phyloP scores from a whole-genome alignment of 2,329 filamentous ascomycete genomes.

The Dothiorella sarmentorum region DNA sequence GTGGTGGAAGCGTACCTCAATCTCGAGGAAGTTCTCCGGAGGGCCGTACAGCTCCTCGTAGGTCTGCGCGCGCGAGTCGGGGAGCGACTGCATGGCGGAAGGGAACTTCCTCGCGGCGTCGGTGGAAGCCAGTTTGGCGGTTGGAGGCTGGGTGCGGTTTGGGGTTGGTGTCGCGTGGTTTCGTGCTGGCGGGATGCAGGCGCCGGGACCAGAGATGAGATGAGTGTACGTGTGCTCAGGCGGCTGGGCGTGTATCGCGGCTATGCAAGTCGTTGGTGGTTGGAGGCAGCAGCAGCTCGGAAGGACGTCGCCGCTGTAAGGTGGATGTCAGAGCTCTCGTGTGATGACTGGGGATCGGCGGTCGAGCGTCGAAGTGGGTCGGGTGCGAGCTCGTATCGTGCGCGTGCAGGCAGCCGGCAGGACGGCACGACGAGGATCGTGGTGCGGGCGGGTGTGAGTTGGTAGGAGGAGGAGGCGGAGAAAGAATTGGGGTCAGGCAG shows the following conservation, averaged over 20 bases:
- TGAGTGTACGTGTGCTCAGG: background rate
- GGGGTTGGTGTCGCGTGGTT: background rate
- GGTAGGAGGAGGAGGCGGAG: background rate
- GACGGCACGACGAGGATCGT: conserved; percentile 11
- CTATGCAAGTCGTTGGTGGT: conserved; percentile 1
- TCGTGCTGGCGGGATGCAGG: background rate
- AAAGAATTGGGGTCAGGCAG: background rate
- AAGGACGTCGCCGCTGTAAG: background rate
- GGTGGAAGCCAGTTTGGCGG: conserved; percentile 10
- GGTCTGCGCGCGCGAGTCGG: conserved; percentile 77
- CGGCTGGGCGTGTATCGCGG: background rate
- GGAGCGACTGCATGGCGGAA: conserved; percentile 57
- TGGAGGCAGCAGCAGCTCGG: background rate
- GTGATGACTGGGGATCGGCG: conserved; percentile 10
- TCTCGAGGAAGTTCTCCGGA: conserved; percentile 98
- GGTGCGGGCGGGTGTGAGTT: background rate
- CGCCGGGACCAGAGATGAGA: background rate
- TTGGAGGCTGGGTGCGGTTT: background rate
- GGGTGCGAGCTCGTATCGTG: conserved; percentile 5
- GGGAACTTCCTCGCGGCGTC: background rate
- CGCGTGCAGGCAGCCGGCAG: background rate
- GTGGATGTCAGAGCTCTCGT: conserved; percentile 15
- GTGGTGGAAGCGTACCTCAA: conserved; percentile 69
- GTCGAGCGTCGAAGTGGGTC: conserved; percentile 9
- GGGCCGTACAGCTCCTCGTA: conserved; percentile 99